Evolutionary conservation across 2,329 filamentous ascomycete genomes (phyloP).

Genomic region (Fusarium stilboides): DNA sequence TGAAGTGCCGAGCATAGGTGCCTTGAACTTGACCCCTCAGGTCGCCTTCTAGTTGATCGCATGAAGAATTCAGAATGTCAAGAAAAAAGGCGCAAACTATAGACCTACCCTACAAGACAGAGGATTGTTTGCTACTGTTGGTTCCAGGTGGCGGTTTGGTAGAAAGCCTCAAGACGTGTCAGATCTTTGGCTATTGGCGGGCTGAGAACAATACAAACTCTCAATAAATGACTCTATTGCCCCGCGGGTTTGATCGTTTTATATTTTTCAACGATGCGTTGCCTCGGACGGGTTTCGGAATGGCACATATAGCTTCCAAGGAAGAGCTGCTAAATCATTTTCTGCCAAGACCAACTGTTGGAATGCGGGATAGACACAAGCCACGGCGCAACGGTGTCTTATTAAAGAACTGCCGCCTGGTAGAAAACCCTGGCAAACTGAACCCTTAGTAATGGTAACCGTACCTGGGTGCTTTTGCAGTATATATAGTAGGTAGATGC

Average conservation of each 20-base stretch:
- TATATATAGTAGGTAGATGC: too few species aligned
- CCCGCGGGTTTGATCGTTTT: conserved; percentile 4
- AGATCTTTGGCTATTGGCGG: background rate
- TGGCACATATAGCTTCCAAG: background rate
- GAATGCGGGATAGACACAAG: conserved; percentile 23
- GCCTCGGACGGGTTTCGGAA: conserved; percentile 1
- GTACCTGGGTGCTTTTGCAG: too few species aligned
- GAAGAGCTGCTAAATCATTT: conserved; percentile 2
- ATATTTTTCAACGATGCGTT: background rate
- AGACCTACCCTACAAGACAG: background rate
- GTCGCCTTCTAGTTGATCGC: background rate
- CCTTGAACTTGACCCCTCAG: conserved; percentile 8
- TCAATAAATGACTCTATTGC: background rate
- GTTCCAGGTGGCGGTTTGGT: background rate
- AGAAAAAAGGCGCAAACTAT: background rate
- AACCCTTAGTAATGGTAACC: background rate
- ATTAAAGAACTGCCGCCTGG: background rate
- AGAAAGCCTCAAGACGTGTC: background rate
- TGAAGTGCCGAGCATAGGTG: conserved; percentile 34
- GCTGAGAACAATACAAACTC: conserved; percentile 17
- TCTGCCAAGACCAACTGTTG: background rate
- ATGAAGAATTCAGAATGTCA: conserved; percentile 8
- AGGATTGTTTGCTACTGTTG: background rate
- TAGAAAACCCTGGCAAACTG: background rate
- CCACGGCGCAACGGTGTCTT: conserved; percentile 2